phyloP scores from a whole-genome alignment of 2,329 filamentous ascomycete genomes.

The Colletotrichum orchidophilum region DNA sequence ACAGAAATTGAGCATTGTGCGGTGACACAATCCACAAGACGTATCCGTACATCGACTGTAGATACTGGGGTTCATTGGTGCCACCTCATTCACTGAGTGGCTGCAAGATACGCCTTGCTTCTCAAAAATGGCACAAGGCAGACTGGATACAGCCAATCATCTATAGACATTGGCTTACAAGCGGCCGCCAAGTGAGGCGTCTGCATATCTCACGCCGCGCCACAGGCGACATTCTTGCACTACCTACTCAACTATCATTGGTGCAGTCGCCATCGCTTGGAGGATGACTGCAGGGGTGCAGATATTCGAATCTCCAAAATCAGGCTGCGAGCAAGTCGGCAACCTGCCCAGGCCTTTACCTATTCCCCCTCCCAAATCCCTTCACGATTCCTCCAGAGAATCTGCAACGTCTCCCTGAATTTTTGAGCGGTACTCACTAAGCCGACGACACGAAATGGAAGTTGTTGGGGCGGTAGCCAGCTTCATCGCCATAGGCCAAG shows the following conservation, averaged over 20 bases:
- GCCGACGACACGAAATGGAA: not conserved
- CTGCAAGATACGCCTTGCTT: not conserved
- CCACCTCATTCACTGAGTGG: not conserved
- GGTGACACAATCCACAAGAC: too few relatives aligned
- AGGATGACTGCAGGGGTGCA: not conserved
- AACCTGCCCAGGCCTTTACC: not conserved
- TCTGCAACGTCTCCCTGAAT: not conserved
- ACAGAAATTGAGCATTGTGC: too few relatives aligned
- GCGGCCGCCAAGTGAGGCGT: not conserved
- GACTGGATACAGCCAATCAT: not conserved
- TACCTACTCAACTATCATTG: not conserved
- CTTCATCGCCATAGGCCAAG: slow-evolving; percentile 30
- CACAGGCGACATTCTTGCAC: not conserved
- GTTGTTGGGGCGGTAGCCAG: slow-evolving; percentile 26
- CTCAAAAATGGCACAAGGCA: not conserved
- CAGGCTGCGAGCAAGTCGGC: not conserved
- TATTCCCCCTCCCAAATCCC: not conserved
- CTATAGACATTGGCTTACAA: not conserved
- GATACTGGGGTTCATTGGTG: too few relatives aligned
- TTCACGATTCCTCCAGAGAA: not conserved
- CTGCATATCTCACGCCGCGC: too few relatives aligned
- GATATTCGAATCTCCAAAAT: not conserved
- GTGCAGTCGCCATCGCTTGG: not conserved
- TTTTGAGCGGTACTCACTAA: too few relatives aligned
- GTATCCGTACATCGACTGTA: too few relatives aligned